Percentiles rank a stretch among this genome's conserved stretches.
phyloP scores from a whole-genome alignment of 768 basidiomycete genomes.

The Kwoniella sp. region DNA sequence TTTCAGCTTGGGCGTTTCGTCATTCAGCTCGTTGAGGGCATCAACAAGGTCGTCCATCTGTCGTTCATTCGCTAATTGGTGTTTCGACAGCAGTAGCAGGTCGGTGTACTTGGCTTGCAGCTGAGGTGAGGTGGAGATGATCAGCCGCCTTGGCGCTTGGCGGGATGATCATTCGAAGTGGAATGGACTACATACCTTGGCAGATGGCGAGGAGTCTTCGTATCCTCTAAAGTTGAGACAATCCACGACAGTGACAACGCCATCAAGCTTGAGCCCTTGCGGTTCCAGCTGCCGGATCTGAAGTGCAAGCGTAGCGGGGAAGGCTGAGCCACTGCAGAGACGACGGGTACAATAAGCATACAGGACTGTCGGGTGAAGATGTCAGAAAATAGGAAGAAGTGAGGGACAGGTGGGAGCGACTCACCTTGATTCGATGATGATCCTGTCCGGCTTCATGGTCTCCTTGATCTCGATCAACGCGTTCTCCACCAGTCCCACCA shows the following conservation, averaged over 20 bases:
- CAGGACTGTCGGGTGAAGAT: too few species aligned
- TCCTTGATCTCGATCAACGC: slow-evolving; percentile 84
- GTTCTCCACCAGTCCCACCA: slow-evolving; percentile 91
- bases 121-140: too few species aligned
- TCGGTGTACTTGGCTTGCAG: slow-evolving; percentile 84
- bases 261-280: slow-evolving; percentile 81
- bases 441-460: slow-evolving; percentile 80
- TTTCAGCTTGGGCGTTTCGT: slow-evolving; percentile 80
- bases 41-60: slow-evolving; percentile 81
- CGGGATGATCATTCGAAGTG: too few species aligned
- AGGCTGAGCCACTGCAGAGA: slow-evolving; percentile 78
- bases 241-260: slow-evolving; percentile 81
- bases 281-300: slow-evolving; percentile 88
- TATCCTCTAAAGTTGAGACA: slow-evolving; percentile 85
- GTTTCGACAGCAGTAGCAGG: slow-evolving; percentile 89
- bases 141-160: too few species aligned
- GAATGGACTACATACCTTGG: slow-evolving; percentile 79
- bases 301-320: slow-evolving; percentile 91
- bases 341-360: not conserved
- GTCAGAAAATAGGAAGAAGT: not conserved
- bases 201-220: slow-evolving; percentile 87
- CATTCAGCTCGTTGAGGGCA: slow-evolving; percentile 85
- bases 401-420: slow-evolving; percentile 45
- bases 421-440: slow-evolving; percentile 93
- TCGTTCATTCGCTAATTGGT: slow-evolving; percentile 76